phyloP scores from a whole-genome alignment of 1,284 basidiomycete species.

The Leucoagaricus sp. region DNA sequence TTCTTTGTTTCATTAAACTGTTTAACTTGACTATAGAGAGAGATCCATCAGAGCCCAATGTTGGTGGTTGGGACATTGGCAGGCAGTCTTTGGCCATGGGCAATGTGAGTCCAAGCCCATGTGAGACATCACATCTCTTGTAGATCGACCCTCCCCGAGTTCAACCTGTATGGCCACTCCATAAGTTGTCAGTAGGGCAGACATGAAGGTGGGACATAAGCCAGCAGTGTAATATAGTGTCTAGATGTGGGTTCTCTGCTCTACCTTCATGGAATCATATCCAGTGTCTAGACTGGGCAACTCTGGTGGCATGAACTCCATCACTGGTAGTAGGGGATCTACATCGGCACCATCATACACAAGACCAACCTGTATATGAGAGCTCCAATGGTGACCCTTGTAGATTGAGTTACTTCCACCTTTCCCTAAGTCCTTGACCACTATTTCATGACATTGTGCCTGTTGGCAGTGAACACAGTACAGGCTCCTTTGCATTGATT shows the following conservation, averaged over 20 bases:
- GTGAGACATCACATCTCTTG: too few species aligned
- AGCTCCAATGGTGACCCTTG: constrained; percentile 21
- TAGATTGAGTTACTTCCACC: constrained; percentile 32
- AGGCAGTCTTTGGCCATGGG: constrained; percentile 35
- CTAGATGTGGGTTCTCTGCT: constrained; percentile 63
- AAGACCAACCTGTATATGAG: constrained; percentile 38
- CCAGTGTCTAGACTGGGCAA: constrained; percentile 27
- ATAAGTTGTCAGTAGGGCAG: too few species aligned
- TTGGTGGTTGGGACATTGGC: constrained; percentile 52
- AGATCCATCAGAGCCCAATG: constrained; percentile 73
- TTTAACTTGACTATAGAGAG: constrained; percentile 49
- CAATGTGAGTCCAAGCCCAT: constrained; percentile 53
- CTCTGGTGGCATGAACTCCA: constrained; percentile 29
- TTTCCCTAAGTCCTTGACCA: too few species aligned
- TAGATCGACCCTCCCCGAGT: too few species aligned
- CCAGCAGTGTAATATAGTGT: constrained; percentile 64
- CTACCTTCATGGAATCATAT: constrained; percentile 31
- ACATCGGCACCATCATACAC: constrained; percentile 58
- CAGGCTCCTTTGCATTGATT: constrained; percentile 31
- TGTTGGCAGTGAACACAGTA: constrained; percentile 47
- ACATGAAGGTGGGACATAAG: constrained; percentile 53
- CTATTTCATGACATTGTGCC: constrained; percentile 36
- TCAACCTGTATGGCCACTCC: too few species aligned
- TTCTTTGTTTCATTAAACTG: constrained; percentile 20
- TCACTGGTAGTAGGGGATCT: constrained; percentile 40